Conservation (phyloP, 345 rosid species). For the Orychophragmus violaceus region DNA sequence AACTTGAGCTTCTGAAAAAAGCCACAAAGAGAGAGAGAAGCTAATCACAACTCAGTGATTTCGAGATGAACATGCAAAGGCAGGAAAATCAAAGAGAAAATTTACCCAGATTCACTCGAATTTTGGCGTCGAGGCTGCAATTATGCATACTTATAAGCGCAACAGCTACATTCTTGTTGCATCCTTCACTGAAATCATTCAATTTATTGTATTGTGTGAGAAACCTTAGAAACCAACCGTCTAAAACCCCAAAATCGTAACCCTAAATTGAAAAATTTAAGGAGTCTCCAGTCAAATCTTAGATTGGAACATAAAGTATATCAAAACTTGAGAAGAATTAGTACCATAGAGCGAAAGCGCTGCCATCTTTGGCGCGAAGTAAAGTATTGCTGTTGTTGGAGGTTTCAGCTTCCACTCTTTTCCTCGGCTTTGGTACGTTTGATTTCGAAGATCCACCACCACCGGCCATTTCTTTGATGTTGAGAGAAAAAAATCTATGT, state of each 20-base stretch:
- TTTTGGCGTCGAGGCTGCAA: slow-evolving; percentile 85
- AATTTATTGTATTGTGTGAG: not conserved
- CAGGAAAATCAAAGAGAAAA: too few species aligned
- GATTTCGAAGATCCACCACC: slow-evolving; percentile 35
- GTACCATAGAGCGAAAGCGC: slow-evolving; percentile 88
- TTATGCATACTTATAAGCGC: slow-evolving; percentile 72
- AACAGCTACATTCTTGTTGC: slow-evolving; percentile 67
- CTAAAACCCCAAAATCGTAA: too few species aligned
- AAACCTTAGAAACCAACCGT: not conserved
- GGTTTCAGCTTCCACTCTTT: slow-evolving; percentile 66
- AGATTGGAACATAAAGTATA: too few species aligned
- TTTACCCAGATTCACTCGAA: slow-evolving; percentile 75
- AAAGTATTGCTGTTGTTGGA: slow-evolving; percentile 31
- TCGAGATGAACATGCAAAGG: too few species aligned
- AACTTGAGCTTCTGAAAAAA: slow-evolving; percentile 59
- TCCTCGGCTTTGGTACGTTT: slow-evolving; percentile 54
- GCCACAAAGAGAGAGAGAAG: not conserved
- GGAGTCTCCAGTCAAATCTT: too few species aligned
- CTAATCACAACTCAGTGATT: not conserved
- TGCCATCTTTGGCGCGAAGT: slow-evolving; percentile 75
- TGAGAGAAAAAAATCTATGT: too few species aligned
- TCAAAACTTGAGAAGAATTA: too few species aligned
- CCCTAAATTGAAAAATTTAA: too few species aligned
- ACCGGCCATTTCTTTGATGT: slow-evolving; percentile 38
- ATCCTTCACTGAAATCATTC: slow-evolving; percentile 53